These are phyloP conservation scores for Tuctoria greenei DNA, from an alignment of 176 grass and related monocot genomes.

Conservation along the genomic window DNA sequence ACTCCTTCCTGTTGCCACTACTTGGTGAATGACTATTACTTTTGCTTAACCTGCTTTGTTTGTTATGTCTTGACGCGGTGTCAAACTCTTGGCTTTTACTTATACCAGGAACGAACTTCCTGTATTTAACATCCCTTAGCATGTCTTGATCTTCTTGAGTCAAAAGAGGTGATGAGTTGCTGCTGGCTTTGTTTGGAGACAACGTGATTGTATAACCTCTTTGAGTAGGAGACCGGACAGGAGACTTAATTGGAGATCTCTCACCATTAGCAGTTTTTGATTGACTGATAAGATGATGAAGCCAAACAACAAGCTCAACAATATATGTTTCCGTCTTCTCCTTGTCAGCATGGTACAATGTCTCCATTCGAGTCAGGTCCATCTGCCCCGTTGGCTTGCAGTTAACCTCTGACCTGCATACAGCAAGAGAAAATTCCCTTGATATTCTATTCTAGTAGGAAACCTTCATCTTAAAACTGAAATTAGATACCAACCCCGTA, in stretches of 20 bases:
- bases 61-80: conserved; percentile 49
- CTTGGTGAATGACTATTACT: conserved; percentile 94
- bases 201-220: conserved; percentile 41
- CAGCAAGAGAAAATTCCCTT: neutral
- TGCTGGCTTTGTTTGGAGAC: conserved; percentile 45
- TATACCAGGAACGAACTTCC: conserved; percentile 81
- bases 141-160: conserved; percentile 95
- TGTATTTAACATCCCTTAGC: conserved; percentile 79
- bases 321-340: conserved; percentile 85
- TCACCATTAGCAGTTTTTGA: conserved; percentile 64
- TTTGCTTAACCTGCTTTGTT: conserved; percentile 80
- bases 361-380: conserved; percentile 81
- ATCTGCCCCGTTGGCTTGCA: conserved; percentile 67
- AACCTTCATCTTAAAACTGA: conserved; percentile 8
- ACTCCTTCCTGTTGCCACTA: conserved; percentile 64
- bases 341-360: conserved; percentile 94
- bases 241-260: conserved; percentile 88
- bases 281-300: conserved; percentile 88
- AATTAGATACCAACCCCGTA: conserved; percentile 54
- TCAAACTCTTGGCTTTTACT: conserved; percentile 98
- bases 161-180: conserved; percentile 59
- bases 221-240: conserved; percentile 70
- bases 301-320: conserved; percentile 74
- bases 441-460: conserved; percentile 15
- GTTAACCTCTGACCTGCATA: conserved; percentile 74